A percentile compares a stretch with the other conserved stretches of the same genome.
phyloP scores from a whole-genome alignment of 129 eudicot species.

The sunflower (Helianthus annuus) region DNA sequence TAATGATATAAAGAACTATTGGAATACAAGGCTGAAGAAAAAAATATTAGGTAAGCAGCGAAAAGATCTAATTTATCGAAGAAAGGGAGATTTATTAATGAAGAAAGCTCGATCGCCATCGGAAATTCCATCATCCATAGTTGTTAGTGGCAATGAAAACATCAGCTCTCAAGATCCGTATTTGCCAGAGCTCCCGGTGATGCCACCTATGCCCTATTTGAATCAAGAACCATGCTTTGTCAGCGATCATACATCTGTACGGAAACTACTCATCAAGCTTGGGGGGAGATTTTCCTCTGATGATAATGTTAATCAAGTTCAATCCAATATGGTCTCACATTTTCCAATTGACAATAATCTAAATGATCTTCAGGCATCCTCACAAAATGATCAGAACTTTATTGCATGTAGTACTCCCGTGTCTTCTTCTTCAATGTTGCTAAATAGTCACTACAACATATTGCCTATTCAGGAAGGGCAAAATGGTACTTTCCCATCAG shows the following conservation, averaged over 20 bases:
- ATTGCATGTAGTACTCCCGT: slow-evolving; percentile 11
- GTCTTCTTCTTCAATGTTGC: slow-evolving; percentile 34
- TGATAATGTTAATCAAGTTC: slow-evolving; percentile 20
- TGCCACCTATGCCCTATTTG: slow-evolving; percentile 46
- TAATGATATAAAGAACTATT: slow-evolving; percentile 87
- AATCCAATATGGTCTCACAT: slow-evolving; percentile 16
- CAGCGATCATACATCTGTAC: slow-evolving; percentile 58
- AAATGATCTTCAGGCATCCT: slow-evolving; percentile 28
- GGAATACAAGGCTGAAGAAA: slow-evolving; percentile 88
- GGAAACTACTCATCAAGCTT: slow-evolving; percentile 64
- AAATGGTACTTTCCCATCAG: slow-evolving; percentile 31
- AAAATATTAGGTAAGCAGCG: slow-evolving; percentile 77
- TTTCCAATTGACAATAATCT: slow-evolving; percentile 11
- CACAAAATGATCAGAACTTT: slow-evolving; percentile 9
- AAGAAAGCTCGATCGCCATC: slow-evolving; percentile 40
- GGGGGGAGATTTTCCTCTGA: slow-evolving; percentile 61
- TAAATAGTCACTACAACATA: slow-evolving; percentile 28
- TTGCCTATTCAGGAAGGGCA: slow-evolving; percentile 31
- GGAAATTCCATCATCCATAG: slow-evolving; percentile 42
- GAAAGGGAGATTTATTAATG: slow-evolving; percentile 33
- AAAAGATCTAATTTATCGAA: slow-evolving; percentile 46
- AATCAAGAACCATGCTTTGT: slow-evolving; percentile 38
- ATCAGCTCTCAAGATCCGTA: slow-evolving; percentile 33
- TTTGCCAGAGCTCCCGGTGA: slow-evolving; percentile 44
- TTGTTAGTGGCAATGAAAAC: slow-evolving; percentile 21